Conservation (phyloP, 208 protist species). For the Blastocrithidia nonstop region DNA sequence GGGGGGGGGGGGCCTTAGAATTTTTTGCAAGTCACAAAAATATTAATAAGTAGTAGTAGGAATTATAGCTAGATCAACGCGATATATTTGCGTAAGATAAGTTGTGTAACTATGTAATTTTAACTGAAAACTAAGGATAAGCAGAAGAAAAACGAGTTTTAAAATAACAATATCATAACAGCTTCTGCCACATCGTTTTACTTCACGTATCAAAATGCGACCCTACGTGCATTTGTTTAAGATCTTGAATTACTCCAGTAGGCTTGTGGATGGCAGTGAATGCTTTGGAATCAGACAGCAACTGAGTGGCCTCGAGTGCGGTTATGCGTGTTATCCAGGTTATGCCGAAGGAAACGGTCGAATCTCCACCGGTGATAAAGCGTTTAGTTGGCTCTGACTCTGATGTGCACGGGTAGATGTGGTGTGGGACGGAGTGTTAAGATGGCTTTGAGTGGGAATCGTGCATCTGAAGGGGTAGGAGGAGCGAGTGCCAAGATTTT, state of each 20-base stretch:
- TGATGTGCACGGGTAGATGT: constrained; percentile 31
- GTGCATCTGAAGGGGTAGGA: constrained; percentile 84
- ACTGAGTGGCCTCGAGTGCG: constrained; percentile 78
- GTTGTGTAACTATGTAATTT: too few relatives aligned
- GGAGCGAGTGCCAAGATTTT: constrained; percentile 84
- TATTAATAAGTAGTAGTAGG: too few relatives aligned
- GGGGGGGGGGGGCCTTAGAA: too few relatives aligned
- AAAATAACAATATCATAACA: not conserved
- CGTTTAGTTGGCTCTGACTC: constrained; percentile 78
- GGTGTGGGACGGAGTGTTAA: constrained; percentile 93
- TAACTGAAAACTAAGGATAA: too few relatives aligned
- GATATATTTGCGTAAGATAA: too few relatives aligned
- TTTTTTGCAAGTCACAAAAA: too few relatives aligned
- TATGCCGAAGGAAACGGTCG: constrained; percentile 88
- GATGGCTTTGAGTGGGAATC: constrained; percentile 72
- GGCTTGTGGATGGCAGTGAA: constrained; percentile 44
- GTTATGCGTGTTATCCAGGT: constrained; percentile 54
- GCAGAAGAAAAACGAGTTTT: not conserved
- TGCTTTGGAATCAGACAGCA: constrained; percentile 47
- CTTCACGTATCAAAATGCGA: constrained; percentile 1
- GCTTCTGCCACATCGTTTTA: not conserved
- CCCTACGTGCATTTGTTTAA: constrained; percentile 14
- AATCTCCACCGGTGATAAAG: constrained; percentile 91
- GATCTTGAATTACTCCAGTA: constrained; percentile 29
- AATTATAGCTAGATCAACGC: not conserved